Base-by-base conservation (phyloP, 1,284 basidiomycete species). In the Moesziomyces globuligerus region DNA sequence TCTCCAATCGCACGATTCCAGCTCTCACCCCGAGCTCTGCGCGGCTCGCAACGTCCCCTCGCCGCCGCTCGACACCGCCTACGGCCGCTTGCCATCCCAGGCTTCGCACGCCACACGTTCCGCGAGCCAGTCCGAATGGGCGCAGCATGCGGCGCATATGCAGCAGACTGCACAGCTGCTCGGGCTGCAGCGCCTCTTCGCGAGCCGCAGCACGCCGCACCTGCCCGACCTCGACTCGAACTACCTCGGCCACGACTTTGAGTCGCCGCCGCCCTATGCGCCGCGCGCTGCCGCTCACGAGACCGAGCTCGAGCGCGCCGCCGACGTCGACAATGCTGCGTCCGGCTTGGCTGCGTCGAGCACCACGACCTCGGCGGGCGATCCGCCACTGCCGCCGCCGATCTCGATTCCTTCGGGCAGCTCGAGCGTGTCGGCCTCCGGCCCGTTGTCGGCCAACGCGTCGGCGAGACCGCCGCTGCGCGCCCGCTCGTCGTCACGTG, bases 71-170 rank as follows among this genome's bases (percentile, higher is more conserved):
- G 53, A 68, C 25, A 29, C 49, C n/a, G 49, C 97, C 44, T 93
- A 24, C 93, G 89, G 40, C 97, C 86, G 3, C 93, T 94, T 82
- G 96, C 94, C 0, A 94, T 94, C 81, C 96, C 96, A 77, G 94
- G 91, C 65, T 91, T 92, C 78, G 94, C 93, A 79, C 94, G 92
- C 49, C 96, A 93, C 75, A 96, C 95, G 45, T 93, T 92, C 48
- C 97, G 85, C 18, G 92, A 93, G 25, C 93, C 95, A 51, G 94
- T 98, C 94, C 94, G 73, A 15, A 56, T 44, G 66, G 66, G 59
- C 59, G 23, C 66, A 69, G 21, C 66, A 64, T 45, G 67, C 67
- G 11, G 67, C 53, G 3, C 67, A 71, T 17, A 55, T 70, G 53
- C 67, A 69, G 32, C 59, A 69, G 36, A 57, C 66, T 7, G 67